A percentile compares a stretch with the other conserved stretches of the same genome.
Evolutionary conservation across 306 rosid genomes (phyloP).

Genomic region (Lablab purpureus): DNA sequence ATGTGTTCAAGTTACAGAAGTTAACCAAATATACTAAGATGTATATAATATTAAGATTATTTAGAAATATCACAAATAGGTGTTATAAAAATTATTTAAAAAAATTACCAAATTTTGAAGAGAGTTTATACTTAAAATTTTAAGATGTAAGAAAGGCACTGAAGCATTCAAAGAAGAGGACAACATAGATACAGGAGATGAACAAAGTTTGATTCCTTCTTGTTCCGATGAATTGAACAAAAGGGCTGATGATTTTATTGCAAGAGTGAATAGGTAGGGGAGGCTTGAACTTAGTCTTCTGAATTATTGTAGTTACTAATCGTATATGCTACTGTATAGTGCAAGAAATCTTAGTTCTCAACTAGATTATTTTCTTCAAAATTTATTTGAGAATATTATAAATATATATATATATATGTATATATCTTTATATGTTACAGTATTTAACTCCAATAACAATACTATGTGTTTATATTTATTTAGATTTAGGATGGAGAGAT

Average conservation of each 20-base stretch:
- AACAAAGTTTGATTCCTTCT: constrained; percentile 31
- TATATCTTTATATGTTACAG: background rate
- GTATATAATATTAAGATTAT: no score
- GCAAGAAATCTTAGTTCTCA: background rate
- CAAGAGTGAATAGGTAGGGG: constrained; percentile 74
- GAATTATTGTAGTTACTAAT: constrained; percentile 40
- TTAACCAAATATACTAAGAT: no score
- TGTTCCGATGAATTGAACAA: constrained; percentile 62
- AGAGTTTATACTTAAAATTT: no score
- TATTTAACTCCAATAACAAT: background rate
- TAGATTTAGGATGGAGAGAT: no score
- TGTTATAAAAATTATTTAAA: no score
- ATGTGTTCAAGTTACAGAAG: no score
- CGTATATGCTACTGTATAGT: background rate
- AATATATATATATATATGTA: no score
- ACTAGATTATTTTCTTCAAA: background rate
- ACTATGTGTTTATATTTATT: no score
- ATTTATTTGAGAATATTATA: background rate
- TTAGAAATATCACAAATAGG: no score
- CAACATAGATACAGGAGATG: constrained; percentile 25
- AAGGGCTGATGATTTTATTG: constrained; percentile 92
- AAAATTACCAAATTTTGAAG: no score
- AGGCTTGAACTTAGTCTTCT: constrained; percentile 65
- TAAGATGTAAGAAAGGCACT: background rate
- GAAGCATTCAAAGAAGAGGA: constrained; percentile 40